A percentile compares a stretch with the other conserved stretches of the same genome.
Conservation (phyloP, 139 green algal genomes). For the Auxenochlorella pyrenoidosa region DNA sequence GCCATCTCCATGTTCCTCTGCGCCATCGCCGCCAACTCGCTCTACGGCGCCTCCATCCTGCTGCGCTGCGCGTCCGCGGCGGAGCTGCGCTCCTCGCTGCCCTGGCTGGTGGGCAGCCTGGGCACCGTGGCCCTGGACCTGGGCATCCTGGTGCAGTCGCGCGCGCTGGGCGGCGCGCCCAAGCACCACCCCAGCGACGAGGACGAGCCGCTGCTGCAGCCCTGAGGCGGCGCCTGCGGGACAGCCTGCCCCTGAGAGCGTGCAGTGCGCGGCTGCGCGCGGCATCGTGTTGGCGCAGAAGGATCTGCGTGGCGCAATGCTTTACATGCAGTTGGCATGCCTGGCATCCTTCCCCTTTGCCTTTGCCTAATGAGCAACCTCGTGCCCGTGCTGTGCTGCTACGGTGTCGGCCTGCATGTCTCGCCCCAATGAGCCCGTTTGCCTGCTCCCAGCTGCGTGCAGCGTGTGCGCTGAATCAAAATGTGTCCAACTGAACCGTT, state of each 20-base stretch:
- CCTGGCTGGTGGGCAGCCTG: constrained; percentile 87
- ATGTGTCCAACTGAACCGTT: background rate
- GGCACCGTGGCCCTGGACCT: constrained; percentile 87
- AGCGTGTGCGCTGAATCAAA: no score
- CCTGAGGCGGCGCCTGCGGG: background rate
- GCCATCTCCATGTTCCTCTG: constrained; percentile 84
- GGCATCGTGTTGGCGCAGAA: no score
- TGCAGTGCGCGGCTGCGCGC: no score
- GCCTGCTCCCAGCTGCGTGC: no score
- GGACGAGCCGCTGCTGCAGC: constrained; percentile 39
- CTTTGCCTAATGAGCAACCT: no score
- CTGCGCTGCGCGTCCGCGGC: constrained; percentile 58
- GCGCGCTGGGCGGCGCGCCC: background rate
- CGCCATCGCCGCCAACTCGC: constrained; percentile 80
- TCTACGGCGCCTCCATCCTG: constrained; percentile 83
- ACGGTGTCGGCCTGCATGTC: no score
- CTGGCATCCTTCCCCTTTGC: no score
- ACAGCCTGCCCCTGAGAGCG: no score
- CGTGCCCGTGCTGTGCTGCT: no score
- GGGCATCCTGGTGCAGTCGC: constrained; percentile 74
- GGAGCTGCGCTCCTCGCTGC: constrained; percentile 69
- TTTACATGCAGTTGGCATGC: no score
- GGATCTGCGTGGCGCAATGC: no score
- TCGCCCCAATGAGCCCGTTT: no score
- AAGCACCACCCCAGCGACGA: constrained; percentile 35